Evolutionary conservation across 345 rosid genomes (phyloP).

Genomic region (Camelina laxa): DNA sequence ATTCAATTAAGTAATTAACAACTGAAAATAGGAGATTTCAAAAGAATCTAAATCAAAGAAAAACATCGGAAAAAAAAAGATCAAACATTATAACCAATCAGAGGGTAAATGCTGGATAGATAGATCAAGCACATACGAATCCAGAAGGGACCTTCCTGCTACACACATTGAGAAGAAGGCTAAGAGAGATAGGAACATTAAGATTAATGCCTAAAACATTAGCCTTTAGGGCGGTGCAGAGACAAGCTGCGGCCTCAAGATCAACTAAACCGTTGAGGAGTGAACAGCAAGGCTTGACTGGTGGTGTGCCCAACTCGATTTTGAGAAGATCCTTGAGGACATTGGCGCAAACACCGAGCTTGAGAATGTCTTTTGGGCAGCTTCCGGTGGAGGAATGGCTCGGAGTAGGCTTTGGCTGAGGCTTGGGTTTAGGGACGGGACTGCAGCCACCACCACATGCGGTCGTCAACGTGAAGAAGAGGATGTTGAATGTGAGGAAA

Average conservation of each 20-base stretch:
- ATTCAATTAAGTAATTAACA: not conserved
- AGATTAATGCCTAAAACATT: slow-evolving; percentile 55
- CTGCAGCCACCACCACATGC: slow-evolving; percentile 33
- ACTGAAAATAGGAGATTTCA: not conserved
- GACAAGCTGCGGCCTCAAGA: slow-evolving; percentile 72
- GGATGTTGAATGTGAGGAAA: slow-evolving; percentile 37
- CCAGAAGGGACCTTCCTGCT: slow-evolving; percentile 52
- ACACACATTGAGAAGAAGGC: slow-evolving; percentile 61
- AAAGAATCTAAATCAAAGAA: not conserved
- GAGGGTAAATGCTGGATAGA: not conserved
- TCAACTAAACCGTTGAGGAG: slow-evolving; percentile 56
- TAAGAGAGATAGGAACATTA: slow-evolving; percentile 59
- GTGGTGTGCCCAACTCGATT: slow-evolving; percentile 47
- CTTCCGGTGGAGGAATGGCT: slow-evolving; percentile 2
- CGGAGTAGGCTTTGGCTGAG: slow-evolving; percentile 24
- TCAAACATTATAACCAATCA: not conserved
- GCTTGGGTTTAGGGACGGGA: slow-evolving; percentile 31
- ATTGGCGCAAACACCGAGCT: slow-evolving; percentile 60
- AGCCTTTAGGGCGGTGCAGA: slow-evolving; percentile 68
- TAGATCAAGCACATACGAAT: slow-evolving; percentile 16
- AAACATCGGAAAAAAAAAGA: not conserved
- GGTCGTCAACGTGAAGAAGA: slow-evolving; percentile 38
- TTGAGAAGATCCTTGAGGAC: slow-evolving; percentile 48
- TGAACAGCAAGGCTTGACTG: slow-evolving; percentile 56
- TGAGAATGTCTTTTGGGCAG: slow-evolving; percentile 60